These are phyloP conservation scores for Knufia fluminis DNA, from an alignment of 2,329 filamentous ascomycete species.

Conservation along the genomic window DNA sequence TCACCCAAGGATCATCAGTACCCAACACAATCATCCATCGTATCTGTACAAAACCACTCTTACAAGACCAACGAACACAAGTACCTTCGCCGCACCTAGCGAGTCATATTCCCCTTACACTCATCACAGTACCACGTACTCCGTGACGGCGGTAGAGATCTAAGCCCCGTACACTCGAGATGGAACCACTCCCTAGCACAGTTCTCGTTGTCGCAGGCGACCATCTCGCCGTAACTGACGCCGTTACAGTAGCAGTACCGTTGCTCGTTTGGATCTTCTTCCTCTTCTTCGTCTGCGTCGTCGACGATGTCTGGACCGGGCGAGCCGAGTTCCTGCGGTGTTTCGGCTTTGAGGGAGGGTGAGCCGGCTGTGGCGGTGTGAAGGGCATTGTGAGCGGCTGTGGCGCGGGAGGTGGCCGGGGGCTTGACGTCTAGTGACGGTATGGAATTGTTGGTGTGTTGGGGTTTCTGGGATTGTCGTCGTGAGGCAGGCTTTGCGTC, in stretches of 20 bases:
- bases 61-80: too few species aligned
- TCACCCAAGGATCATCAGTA: too few species aligned
- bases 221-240: slow-evolving; percentile 76
- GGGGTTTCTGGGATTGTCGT: background rate
- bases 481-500: background rate
- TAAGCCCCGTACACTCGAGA: slow-evolving; percentile 69
- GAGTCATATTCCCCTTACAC: slow-evolving; percentile 55
- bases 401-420: slow-evolving; percentile 36
- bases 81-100: background rate
- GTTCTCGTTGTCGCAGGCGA: slow-evolving; percentile 65
- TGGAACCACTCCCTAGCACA: slow-evolving; percentile 78
- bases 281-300: slow-evolving; percentile 41
- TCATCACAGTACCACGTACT: slow-evolving; percentile 78
- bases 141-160: slow-evolving; percentile 62
- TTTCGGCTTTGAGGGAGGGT: slow-evolving; percentile 4
- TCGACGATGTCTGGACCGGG: slow-evolving; percentile 21
- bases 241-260: slow-evolving; percentile 73
- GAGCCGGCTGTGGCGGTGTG: background rate
- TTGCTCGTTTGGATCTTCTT: slow-evolving; percentile 60
- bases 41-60: too few species aligned
- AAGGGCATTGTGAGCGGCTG: slow-evolving; percentile 8
- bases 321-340: slow-evolving; percentile 16
- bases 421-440: slow-evolving; percentile 23
- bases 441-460: background rate
- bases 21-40: too few species aligned